phyloP scores from a whole-genome alignment of 768 basidiomycete species.

The Russula brevipes region DNA sequence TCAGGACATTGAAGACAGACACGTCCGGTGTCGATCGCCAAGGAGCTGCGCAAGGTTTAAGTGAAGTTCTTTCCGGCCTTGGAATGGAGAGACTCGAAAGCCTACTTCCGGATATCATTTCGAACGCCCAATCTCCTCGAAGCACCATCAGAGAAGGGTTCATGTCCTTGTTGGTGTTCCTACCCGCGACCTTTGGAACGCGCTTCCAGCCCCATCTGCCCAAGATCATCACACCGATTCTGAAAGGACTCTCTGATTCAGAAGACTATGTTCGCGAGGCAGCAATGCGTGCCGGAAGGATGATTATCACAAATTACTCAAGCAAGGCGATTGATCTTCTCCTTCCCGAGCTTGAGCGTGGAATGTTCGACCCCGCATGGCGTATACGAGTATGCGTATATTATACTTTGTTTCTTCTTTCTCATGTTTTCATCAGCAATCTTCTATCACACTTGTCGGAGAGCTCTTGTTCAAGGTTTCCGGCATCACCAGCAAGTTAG shows the following conservation, averaged over 20 bases:
- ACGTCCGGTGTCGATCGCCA: conserved; percentile 95
- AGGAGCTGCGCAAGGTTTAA: conserved; percentile 95
- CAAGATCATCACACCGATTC: conserved; percentile 88
- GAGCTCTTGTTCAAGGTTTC: conserved; percentile 95
- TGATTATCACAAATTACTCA: conserved; percentile 95
- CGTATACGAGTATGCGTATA: conserved; percentile 71
- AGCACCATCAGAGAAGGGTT: conserved; percentile 95
- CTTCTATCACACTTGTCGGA: conserved; percentile 92
- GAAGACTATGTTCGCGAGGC: conserved; percentile 97
- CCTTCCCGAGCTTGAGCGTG: conserved; percentile 87
- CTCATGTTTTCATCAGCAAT: conserved; percentile 55
- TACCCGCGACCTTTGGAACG: conserved; percentile 93
- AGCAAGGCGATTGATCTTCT: conserved; percentile 87
- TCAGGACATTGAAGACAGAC: conserved; percentile 86
- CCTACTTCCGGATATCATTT: conserved; percentile 88
- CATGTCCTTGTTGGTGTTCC: conserved; percentile 93
- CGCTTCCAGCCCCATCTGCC: conserved; percentile 95
- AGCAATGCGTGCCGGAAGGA: conserved; percentile 97
- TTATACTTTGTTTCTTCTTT: neutral
- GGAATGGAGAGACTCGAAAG: conserved; percentile 98
- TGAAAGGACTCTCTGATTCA: conserved; percentile 83
- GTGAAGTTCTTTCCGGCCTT: conserved; percentile 89
- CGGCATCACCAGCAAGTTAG: conserved; percentile 86
- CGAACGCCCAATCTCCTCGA: conserved; percentile 82
- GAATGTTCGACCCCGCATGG: conserved; percentile 95